Percentiles rank a stretch among this genome's conserved stretches.
phyloP scores from a whole-genome alignment of 2,329 filamentous ascomycete species.

The Thielaviopsis musarum region DNA sequence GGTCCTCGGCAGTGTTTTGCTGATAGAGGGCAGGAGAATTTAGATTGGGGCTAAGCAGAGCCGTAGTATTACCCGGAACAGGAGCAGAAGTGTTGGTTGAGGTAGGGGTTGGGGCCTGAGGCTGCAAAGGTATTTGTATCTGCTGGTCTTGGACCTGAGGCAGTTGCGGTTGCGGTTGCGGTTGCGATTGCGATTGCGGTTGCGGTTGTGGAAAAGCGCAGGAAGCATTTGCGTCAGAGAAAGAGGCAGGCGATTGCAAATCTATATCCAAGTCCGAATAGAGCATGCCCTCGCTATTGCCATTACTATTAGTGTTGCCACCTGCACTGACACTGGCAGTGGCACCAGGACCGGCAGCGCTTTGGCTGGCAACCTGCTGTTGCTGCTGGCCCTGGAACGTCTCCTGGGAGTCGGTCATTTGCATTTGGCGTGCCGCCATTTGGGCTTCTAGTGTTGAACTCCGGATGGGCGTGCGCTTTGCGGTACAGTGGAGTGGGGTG shows the following conservation, averaged over 20 bases:
- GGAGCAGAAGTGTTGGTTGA: not conserved
- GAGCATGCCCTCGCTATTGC: not conserved
- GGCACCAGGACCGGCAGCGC: not conserved
- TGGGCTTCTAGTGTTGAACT: not conserved
- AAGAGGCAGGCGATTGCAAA: slow-evolving; percentile 1
- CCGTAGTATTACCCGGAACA: not conserved
- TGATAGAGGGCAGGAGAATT: not conserved
- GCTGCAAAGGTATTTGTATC: not conserved
- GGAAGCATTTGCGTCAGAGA: not conserved
- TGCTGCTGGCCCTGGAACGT: not conserved
- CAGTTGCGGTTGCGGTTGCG: slow-evolving; percentile 15
- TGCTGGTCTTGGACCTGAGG: slow-evolving; percentile 7
- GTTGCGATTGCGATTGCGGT: slow-evolving; percentile 22
- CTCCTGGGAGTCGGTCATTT: slow-evolving; percentile 3
- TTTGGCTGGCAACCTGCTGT: not conserved
- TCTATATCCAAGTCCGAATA: slow-evolving; percentile 5
- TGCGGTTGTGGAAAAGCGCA: not conserved
- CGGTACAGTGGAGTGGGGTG: not conserved
- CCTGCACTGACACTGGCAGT: slow-evolving; percentile 3
- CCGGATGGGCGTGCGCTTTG: slow-evolving; percentile 1
- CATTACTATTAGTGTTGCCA: not conserved
- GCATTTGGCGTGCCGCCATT: not conserved
- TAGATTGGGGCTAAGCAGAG: not conserved
- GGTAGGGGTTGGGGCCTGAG: not conserved
- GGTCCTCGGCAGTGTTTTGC: not conserved